Conservation (phyloP, 345 rosid genomes). For the Heritiera fomes region DNA sequence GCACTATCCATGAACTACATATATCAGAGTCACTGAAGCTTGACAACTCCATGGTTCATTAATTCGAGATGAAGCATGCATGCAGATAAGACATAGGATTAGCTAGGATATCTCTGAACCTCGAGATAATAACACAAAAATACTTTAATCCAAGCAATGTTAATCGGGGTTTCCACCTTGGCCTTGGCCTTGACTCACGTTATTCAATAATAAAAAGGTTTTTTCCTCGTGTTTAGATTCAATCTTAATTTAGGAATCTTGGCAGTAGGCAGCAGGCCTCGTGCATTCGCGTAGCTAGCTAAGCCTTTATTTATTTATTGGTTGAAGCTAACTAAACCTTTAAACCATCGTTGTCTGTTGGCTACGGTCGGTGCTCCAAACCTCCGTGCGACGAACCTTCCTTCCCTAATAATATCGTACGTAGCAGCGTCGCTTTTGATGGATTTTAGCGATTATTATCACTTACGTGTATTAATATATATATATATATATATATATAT, state of each 20-base stretch:
- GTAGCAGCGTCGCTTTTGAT: background rate
- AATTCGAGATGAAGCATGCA: background rate
- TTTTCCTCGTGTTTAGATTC: slow-evolving; percentile 24
- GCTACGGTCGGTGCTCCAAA: slow-evolving; percentile 47
- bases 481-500: no score
- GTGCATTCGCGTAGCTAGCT: slow-evolving; percentile 23
- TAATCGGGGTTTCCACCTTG: slow-evolving; percentile 31
- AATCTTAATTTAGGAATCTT: slow-evolving; percentile 43
- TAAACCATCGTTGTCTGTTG: background rate
- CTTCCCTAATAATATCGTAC: background rate
- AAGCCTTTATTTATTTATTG: no score
- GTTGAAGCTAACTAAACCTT: background rate
- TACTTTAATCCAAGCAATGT: background rate
- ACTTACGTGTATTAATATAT: no score
- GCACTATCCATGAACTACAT: background rate
- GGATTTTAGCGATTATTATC: background rate
- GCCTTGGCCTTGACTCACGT: slow-evolving; percentile 45
- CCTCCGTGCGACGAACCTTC: slow-evolving; percentile 44
- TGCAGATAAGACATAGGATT: background rate
- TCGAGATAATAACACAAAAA: background rate
- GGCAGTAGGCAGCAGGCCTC: slow-evolving; percentile 29
- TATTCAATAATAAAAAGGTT: slow-evolving; percentile 22
- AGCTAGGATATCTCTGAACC: background rate
- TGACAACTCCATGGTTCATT: background rate
- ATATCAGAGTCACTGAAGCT: background rate